Conservation (phyloP, 164 flowering plant genomes). For the Amborella trichopoda region DNA sequence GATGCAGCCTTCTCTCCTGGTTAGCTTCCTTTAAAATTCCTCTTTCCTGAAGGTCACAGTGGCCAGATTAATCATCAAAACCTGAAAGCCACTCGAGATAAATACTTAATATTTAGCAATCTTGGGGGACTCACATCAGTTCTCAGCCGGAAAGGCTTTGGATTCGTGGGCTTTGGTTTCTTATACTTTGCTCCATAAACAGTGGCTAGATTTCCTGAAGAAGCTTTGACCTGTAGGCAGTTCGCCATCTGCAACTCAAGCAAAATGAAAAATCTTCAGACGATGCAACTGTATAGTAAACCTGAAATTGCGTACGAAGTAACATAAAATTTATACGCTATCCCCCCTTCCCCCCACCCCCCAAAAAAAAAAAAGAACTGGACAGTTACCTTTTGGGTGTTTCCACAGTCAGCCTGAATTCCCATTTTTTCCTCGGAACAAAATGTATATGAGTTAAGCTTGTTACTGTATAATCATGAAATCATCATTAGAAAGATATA, state of each 20-base stretch:
- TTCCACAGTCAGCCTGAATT: not conserved
- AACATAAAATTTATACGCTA: not conserved
- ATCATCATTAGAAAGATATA: not conserved
- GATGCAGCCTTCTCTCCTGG: conserved; percentile 38
- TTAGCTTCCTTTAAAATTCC: conserved; percentile 78
- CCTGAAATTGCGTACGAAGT: too few relatives aligned
- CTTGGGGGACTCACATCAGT: conserved; percentile 50
- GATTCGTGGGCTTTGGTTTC: conserved; percentile 67
- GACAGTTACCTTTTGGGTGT: too few relatives aligned
- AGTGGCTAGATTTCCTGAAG: conserved; percentile 14
- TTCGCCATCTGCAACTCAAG: conserved; percentile 14
- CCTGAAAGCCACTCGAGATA: not conserved
- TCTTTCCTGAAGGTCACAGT: conserved; percentile 44
- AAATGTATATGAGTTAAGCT: not conserved
- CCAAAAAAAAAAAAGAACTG: not conserved
- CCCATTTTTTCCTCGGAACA: not conserved
- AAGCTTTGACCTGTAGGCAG: conserved; percentile 16
- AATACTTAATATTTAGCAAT: not conserved
- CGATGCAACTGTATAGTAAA: too few relatives aligned
- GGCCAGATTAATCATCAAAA: not conserved
- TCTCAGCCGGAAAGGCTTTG: conserved; percentile 82
- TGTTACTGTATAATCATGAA: too few relatives aligned
- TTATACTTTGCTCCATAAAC: conserved; percentile 29
- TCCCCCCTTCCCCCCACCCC: not conserved
- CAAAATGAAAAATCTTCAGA: conserved; percentile 18